Evolutionary conservation across 257 asterid genomes (phyloP).

Genomic region (Fraxinus cuspidata): DNA sequence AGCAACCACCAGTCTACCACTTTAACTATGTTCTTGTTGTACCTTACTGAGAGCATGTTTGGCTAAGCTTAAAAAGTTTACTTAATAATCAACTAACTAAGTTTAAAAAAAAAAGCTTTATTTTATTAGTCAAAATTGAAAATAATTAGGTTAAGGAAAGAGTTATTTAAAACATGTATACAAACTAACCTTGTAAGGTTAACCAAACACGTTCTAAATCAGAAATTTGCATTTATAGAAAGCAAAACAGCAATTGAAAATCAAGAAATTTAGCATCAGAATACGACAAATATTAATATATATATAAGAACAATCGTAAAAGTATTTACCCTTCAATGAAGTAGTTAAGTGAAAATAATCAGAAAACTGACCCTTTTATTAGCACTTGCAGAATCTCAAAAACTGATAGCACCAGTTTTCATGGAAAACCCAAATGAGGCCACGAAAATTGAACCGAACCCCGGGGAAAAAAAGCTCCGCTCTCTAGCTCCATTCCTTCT

Average conservation of each 20-base stretch:
- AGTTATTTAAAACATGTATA: neutral
- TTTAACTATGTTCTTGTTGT: neutral
- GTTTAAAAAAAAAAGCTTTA: too few species aligned
- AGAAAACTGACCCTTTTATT: slow-evolving; percentile 34
- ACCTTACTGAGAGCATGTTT: neutral
- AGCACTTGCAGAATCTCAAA: slow-evolving; percentile 28
- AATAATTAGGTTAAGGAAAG: neutral
- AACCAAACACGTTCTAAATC: neutral
- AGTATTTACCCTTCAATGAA: neutral
- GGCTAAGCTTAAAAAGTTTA: neutral
- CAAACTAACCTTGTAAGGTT: neutral
- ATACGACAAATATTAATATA: neutral
- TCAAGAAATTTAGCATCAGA: slow-evolving; percentile 12
- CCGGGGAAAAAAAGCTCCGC: slow-evolving; percentile 31
- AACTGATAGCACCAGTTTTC: slow-evolving; percentile 20
- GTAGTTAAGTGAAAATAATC: slow-evolving; percentile 3
- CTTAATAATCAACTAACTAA: neutral
- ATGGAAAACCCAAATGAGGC: slow-evolving; percentile 18
- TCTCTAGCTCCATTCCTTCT: slow-evolving; percentile 29
- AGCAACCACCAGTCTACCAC: slow-evolving; percentile 8
- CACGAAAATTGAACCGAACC: slow-evolving; percentile 23
- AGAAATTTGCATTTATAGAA: slow-evolving; percentile 6
- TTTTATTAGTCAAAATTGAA: neutral
- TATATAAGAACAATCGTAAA: neutral
- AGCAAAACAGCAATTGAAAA: neutral